phyloP scores from a whole-genome alignment of 2,329 filamentous ascomycete species.

The Ascochyta pisi region DNA sequence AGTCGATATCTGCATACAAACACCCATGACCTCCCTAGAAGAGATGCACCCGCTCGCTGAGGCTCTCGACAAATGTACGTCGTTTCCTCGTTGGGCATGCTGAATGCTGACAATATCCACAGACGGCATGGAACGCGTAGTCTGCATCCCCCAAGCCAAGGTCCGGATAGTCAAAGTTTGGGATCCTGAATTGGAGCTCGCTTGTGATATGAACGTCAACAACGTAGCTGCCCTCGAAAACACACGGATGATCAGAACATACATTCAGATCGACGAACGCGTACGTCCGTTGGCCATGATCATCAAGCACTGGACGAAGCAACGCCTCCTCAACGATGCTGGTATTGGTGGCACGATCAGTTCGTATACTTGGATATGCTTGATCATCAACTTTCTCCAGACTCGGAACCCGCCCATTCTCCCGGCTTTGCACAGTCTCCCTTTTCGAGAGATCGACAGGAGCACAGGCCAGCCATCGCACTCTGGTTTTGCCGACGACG shows the following conservation, averaged over 20 bases:
- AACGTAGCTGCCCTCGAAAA: constrained; percentile 95
- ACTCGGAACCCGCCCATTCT: constrained; percentile 83
- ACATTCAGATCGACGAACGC: constrained; percentile 89
- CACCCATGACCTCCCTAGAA: constrained; percentile 84
- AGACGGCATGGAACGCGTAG: constrained; percentile 97
- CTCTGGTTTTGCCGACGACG: constrained; percentile 85
- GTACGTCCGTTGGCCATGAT: constrained; percentile 95
- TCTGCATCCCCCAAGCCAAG: constrained; percentile 93
- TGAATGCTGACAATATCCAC: constrained; percentile 42
- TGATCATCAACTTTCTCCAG: constrained; percentile 96
- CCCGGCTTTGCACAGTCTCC: constrained; percentile 80
- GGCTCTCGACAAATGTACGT: constrained; percentile 81
- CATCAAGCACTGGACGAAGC: constrained; percentile 96
- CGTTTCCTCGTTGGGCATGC: background rate
- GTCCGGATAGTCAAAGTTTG: constrained; percentile 99
- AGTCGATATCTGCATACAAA: constrained; percentile 99
- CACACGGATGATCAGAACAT: constrained; percentile 96
- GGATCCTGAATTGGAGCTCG: constrained; percentile 88
- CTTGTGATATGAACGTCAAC: constrained; percentile 99
- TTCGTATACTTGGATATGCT: constrained; percentile 99
- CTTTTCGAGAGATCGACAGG: constrained; percentile 66
- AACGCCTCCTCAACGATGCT: constrained; percentile 92
- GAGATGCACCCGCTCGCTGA: constrained; percentile 90
- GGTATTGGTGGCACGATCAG: constrained; percentile 93
- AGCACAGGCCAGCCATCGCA: constrained; percentile 65